A percentile compares a stretch with the other conserved stretches of the same genome.
phyloP scores from a whole-genome alignment of 352 stramenopile species.

The Phytophthora cactorum region DNA sequence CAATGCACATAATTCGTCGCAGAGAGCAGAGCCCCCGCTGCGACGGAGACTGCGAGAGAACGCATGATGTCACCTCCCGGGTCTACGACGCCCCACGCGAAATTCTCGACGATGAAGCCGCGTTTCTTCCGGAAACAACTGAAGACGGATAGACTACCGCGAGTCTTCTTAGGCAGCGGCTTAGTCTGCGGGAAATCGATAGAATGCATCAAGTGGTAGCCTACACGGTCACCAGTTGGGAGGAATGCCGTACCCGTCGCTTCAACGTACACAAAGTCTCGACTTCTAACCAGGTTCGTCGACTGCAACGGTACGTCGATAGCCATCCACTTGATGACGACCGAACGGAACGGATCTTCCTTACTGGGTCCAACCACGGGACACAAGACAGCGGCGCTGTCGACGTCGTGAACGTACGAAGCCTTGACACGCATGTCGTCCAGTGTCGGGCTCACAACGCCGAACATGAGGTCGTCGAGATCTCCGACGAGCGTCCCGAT shows the following conservation, averaged over 20 bases:
- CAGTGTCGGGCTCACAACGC: conserved; percentile 34
- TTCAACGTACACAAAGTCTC: conserved; percentile 47
- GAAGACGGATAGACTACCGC: conserved; percentile 47
- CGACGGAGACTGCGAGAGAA: conserved; percentile 30
- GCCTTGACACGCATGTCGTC: conserved; percentile 38
- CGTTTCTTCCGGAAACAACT: conserved; percentile 47
- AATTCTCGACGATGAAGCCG: conserved; percentile 46
- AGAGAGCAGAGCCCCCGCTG: conserved; percentile 35
- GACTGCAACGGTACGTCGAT: conserved; percentile 34
- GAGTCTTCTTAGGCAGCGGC: conserved; percentile 36
- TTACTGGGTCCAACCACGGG: conserved; percentile 24
- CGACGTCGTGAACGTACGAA: conserved; percentile 28
- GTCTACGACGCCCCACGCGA: conserved; percentile 36
- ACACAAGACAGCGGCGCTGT: conserved; percentile 24
- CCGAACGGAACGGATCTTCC: conserved; percentile 35
- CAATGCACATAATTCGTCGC: conserved; percentile 46
- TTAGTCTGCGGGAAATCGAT: conserved; percentile 49
- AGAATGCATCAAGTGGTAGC: conserved; percentile 47
- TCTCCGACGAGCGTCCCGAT: conserved; percentile 31
- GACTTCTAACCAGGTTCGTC: conserved; percentile 27
- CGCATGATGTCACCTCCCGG: conserved; percentile 38
- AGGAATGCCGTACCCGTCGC: conserved; percentile 31
- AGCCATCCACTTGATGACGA: conserved; percentile 43
- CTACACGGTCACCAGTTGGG: conserved; percentile 32
- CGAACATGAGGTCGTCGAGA: conserved; percentile 43